Percentiles rank a stretch among this genome's conserved stretches.
Conservation (phyloP, 2,329 filamentous ascomycete species). For the Aotearoamyces nothofagi region DNA sequence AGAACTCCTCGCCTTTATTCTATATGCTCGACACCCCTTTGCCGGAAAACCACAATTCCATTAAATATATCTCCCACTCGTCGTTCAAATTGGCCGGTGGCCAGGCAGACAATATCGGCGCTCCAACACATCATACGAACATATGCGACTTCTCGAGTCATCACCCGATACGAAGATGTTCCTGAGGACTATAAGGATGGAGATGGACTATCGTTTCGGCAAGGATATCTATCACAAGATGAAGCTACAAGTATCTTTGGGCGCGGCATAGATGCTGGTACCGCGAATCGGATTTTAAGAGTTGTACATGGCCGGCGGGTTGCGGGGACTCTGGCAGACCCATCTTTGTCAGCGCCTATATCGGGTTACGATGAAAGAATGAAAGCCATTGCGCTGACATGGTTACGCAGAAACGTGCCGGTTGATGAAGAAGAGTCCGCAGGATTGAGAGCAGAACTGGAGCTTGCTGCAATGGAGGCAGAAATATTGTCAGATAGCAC, state of each 20-base stretch:
- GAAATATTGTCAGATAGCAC: constrained; percentile 16
- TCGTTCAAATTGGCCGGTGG: background rate
- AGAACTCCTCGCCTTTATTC: background rate
- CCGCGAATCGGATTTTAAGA: constrained; percentile 37
- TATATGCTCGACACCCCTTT: too few relatives aligned
- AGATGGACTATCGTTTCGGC: constrained; percentile 36
- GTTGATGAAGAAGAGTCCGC: constrained; percentile 47
- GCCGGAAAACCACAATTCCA: too few relatives aligned
- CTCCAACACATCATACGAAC: background rate
- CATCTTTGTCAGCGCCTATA: constrained; percentile 22
- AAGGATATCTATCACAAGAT: constrained; percentile 29
- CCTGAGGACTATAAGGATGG: constrained; percentile 40
- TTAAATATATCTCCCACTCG: background rate
- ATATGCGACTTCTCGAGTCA: constrained; percentile 13
- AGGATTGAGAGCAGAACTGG: constrained; percentile 45
- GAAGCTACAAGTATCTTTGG: constrained; percentile 37
- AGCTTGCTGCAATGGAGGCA: constrained; percentile 36
- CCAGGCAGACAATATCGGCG: background rate
- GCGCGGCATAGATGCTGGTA: constrained; percentile 23
- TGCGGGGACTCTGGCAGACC: constrained; percentile 47
- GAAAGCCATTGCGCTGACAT: constrained; percentile 31
- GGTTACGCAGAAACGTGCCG: constrained; percentile 35
- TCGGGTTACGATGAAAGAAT: constrained; percentile 17
- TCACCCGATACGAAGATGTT: constrained; percentile 41
- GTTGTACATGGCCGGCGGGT: constrained; percentile 49